A percentile compares a stretch with the other conserved stretches of the same genome.
Conservation (phyloP, 2,329 filamentous ascomycete genomes). For the Trichoderma simmonsii region DNA sequence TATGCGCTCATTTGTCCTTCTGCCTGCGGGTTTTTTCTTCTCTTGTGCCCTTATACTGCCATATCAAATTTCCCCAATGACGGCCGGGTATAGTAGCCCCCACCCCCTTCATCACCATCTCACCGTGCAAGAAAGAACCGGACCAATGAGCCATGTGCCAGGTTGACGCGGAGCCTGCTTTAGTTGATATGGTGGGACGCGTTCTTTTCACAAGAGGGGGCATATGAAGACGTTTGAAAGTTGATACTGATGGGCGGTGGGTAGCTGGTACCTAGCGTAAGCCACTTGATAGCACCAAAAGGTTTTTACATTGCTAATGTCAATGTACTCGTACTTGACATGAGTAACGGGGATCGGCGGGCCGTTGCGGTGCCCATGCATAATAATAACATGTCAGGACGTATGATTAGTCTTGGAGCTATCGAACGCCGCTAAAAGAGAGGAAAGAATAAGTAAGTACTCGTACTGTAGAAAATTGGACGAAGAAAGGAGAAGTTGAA, state of each 20-base stretch:
- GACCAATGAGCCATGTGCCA: constrained; percentile 9
- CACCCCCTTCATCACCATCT: constrained; percentile 12
- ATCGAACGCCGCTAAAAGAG: constrained; percentile 3
- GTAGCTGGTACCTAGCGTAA: background rate
- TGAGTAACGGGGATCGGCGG: constrained; percentile 5
- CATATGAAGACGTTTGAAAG: background rate
- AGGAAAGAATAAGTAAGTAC: background rate
- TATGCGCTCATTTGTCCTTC: background rate
- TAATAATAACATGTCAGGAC: background rate
- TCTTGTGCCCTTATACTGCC: background rate
- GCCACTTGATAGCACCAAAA: background rate
- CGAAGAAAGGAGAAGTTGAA: background rate
- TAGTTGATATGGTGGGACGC: constrained; percentile 5
- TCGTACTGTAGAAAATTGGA: background rate
- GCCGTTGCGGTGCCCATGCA: constrained; percentile 6
- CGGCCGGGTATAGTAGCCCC: background rate
- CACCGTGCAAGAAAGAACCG: constrained; percentile 1
- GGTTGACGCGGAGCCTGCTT: background rate
- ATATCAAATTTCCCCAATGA: constrained; percentile 9
- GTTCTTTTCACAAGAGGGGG: background rate
- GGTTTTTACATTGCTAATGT: background rate
- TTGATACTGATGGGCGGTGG: background rate
- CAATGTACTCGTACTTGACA: background rate
- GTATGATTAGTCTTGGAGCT: background rate
- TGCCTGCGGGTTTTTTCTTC: constrained; percentile 3